Conservation (phyloP, 2,329 filamentous ascomycete genomes). For the Claviceps humidiphila region DNA sequence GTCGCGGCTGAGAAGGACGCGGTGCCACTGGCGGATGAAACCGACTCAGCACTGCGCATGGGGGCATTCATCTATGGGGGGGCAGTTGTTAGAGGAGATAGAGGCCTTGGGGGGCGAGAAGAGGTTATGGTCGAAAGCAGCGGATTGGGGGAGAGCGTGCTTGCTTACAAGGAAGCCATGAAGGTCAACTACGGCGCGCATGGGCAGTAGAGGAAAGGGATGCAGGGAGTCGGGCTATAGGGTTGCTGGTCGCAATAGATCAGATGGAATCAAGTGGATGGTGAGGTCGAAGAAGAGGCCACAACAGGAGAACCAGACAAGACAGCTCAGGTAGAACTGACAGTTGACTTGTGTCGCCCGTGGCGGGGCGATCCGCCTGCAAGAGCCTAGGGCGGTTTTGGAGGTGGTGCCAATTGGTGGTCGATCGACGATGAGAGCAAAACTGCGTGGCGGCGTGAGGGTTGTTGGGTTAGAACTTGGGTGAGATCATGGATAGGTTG, state of each 20-base stretch:
- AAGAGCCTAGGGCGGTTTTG: slow-evolving; percentile 9
- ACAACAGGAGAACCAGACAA: neutral
- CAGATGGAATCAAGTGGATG: neutral
- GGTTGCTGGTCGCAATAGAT: neutral
- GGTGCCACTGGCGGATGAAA: slow-evolving; percentile 32
- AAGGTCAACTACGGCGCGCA: slow-evolving; percentile 3
- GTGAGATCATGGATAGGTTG: neutral
- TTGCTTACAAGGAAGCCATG: slow-evolving; percentile 7
- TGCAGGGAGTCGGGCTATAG: neutral
- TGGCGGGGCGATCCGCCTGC: slow-evolving; percentile 16
- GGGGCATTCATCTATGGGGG: slow-evolving; percentile 22
- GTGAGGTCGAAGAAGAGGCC: neutral
- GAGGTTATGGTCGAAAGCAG: neutral
- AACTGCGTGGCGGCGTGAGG: neutral
- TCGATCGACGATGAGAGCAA: neutral
- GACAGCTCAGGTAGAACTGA: neutral
- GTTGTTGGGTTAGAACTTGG: neutral
- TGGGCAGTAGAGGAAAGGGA: slow-evolving; percentile 1
- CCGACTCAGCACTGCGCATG: slow-evolving; percentile 29
- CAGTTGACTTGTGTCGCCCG: slow-evolving; percentile 8
- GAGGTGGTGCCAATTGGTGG: neutral
- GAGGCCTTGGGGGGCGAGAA: neutral
- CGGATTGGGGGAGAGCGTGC: neutral
- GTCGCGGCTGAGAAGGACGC: slow-evolving; percentile 30
- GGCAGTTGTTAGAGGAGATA: slow-evolving; percentile 8